Conservation (phyloP, 768 basidiomycete species). For the Sarcomyxa edulis region DNA sequence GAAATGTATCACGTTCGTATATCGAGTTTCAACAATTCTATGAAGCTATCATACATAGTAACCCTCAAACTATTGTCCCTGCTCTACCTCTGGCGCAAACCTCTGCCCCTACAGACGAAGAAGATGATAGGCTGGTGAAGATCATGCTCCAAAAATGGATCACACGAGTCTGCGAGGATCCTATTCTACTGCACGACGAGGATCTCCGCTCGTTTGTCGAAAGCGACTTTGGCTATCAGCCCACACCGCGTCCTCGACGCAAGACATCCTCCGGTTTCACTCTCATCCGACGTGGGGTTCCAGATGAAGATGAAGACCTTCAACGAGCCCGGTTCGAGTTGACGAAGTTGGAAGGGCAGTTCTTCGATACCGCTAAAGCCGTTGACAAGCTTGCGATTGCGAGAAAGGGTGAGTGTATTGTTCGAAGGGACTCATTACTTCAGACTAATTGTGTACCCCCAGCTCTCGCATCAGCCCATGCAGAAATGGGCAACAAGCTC, state of each 20-base stretch:
- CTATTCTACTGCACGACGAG: constrained; percentile 83
- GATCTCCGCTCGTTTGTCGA: constrained; percentile 94
- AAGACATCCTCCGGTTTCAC: constrained; percentile 73
- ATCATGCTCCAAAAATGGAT: constrained; percentile 96
- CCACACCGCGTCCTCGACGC: constrained; percentile 67
- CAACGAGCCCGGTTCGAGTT: constrained; percentile 87
- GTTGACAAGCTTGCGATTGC: constrained; percentile 81
- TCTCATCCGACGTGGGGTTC: constrained; percentile 72
- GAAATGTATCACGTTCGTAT: constrained; percentile 94
- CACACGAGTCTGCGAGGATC: constrained; percentile 87
- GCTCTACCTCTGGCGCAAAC: constrained; percentile 96
- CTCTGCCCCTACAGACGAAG: constrained; percentile 95
- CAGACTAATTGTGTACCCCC: constrained; percentile 5
- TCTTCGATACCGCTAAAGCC: constrained; percentile 88
- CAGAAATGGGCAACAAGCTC: constrained; percentile 92
- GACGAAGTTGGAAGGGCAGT: constrained; percentile 87
- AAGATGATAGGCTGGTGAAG: constrained; percentile 93
- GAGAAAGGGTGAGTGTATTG: constrained; percentile 57
- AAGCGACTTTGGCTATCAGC: constrained; percentile 95
- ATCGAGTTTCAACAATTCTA: constrained; percentile 93
- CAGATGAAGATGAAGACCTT: constrained; percentile 93
- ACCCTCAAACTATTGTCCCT: constrained; percentile 94
- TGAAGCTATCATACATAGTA: constrained; percentile 82
- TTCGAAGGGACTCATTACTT: constrained; percentile 1
- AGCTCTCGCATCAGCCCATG: constrained; percentile 76